phyloP scores from a whole-genome alignment of 2,329 filamentous ascomycete genomes.

The Drechmeria coniospora region DNA sequence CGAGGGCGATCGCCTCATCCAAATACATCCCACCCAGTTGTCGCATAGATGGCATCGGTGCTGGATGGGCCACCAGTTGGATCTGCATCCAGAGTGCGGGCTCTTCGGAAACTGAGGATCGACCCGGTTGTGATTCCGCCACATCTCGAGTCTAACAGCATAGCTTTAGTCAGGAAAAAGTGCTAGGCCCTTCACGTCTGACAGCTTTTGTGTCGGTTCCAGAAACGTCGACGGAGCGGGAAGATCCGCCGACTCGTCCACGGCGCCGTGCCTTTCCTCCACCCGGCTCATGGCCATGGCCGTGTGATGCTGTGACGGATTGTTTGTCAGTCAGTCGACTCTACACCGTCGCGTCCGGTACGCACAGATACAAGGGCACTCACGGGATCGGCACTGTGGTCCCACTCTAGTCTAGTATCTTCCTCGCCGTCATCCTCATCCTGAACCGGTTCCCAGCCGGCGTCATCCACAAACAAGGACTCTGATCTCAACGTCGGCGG shows the following conservation, averaged over 20 bases:
- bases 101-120: too few species aligned
- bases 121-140: too few species aligned
- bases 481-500: slow-evolving; percentile 46
- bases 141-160: not conserved
- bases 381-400: slow-evolving; percentile 50
- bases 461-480: slow-evolving; percentile 62
- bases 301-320: slow-evolving; percentile 26
- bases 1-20: slow-evolving; percentile 49
- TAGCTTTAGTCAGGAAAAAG: slow-evolving; percentile 22
- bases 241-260: slow-evolving; percentile 7
- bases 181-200: slow-evolving; percentile 41
- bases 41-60: slow-evolving; percentile 48
- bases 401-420: slow-evolving; percentile 58
- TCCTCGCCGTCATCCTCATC: slow-evolving; percentile 46
- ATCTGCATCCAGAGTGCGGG: slow-evolving; percentile 34
- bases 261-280: slow-evolving; percentile 10
- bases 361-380: slow-evolving; percentile 14
- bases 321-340: slow-evolving; percentile 15
- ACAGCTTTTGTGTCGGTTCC: slow-evolving; percentile 60
- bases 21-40: slow-evolving; percentile 35
- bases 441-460: slow-evolving; percentile 57
- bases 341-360: too few species aligned
- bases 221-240: slow-evolving; percentile 22
- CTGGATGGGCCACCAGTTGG: slow-evolving; percentile 88
- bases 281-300: slow-evolving; percentile 27